Percentiles rank a stretch among this genome's conserved stretches.
These are phyloP conservation scores for Plasmodium relictum DNA, from an alignment of 169 alveolate genomes.

Conservation along the genomic window DNA sequence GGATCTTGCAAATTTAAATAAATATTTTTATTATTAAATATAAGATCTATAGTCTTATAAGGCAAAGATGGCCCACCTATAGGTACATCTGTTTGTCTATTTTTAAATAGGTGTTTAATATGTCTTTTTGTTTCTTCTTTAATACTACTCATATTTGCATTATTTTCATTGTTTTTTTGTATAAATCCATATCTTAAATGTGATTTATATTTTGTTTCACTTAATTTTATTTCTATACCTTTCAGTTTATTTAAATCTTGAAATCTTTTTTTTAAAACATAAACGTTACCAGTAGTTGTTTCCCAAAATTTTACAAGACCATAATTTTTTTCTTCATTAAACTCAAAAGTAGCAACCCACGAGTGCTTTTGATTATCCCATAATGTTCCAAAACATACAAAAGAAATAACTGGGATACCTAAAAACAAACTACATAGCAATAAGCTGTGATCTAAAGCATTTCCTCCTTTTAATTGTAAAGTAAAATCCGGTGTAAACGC, in stretches of 20 bases:
- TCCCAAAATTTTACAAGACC: conserved; percentile 85
- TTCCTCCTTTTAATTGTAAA: conserved; percentile 86
- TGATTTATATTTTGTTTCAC: conserved; percentile 53
- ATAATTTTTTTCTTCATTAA: conserved; percentile 71
- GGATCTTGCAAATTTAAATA: conserved; percentile 86
- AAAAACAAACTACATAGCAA: conserved; percentile 82
- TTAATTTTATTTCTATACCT: conserved; percentile 45
- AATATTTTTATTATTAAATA: conserved; percentile 86
- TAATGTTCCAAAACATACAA: conserved; percentile 86
- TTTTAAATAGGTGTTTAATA: conserved; percentile 77
- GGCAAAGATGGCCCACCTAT: conserved; percentile 77
- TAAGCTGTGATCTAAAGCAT: conserved; percentile 87
- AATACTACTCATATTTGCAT: conserved; percentile 14
- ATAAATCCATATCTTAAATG: conserved; percentile 53
- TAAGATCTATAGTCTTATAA: conserved; percentile 83
- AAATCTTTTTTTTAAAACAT: conserved; percentile 80
- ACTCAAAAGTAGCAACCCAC: conserved; percentile 85
- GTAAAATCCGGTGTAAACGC: conserved; percentile 87
- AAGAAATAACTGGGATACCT: conserved; percentile 85
- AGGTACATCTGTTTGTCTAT: conserved; percentile 43
- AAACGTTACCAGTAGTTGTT: conserved; percentile 84
- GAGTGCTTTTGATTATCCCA: conserved; percentile 83
- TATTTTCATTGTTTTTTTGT: conserved; percentile 11
- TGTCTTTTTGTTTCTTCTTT: conserved; percentile 72
- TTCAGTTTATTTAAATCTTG: conserved; percentile 32